Evolutionary conservation across 2,329 filamentous ascomycete species (phyloP).

Genomic region (Exserohilum rostratum): DNA sequence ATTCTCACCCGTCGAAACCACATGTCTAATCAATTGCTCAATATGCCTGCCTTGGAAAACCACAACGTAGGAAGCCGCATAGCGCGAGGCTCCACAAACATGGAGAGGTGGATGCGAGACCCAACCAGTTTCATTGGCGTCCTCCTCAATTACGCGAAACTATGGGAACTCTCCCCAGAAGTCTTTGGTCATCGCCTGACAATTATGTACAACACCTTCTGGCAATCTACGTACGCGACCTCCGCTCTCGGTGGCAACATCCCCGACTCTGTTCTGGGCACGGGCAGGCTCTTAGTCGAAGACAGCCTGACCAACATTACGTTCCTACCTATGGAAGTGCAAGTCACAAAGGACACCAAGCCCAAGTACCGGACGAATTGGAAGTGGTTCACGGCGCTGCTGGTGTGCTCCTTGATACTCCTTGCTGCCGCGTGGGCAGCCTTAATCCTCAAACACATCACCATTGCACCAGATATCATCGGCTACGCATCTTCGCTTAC

Average conservation of each 20-base stretch:
- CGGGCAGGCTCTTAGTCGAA: slow-evolving; percentile 5
- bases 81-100: slow-evolving; percentile 27
- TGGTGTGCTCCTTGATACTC: slow-evolving; percentile 32
- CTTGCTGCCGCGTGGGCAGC: slow-evolving; percentile 34
- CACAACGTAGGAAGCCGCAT: slow-evolving; percentile 10
- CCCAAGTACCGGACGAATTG: slow-evolving; percentile 31
- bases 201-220: slow-evolving; percentile 37
- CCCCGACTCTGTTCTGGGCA: slow-evolving; percentile 23
- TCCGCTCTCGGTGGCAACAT: slow-evolving; percentile 28
- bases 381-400: slow-evolving; percentile 33
- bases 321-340: slow-evolving; percentile 26
- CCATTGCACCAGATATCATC: slow-evolving; percentile 31
- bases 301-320: slow-evolving; percentile 1
- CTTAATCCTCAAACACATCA: slow-evolving; percentile 36
- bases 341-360: neutral
- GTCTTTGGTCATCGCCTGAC: slow-evolving; percentile 30
- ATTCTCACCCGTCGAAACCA: slow-evolving; percentile 10
- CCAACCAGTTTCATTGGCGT: slow-evolving; percentile 27
- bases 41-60: slow-evolving; percentile 28
- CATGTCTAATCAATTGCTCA: slow-evolving; percentile 9
- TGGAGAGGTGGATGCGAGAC: slow-evolving; percentile 25
- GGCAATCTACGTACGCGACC: slow-evolving; percentile 36
- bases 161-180: slow-evolving; percentile 25
- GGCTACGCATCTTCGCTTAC: slow-evolving; percentile 30
- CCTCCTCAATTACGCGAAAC: slow-evolving; percentile 19